Base-by-base conservation (phyloP, 2,329 filamentous ascomycete species). In the Trichoderma polysporum region DNA sequence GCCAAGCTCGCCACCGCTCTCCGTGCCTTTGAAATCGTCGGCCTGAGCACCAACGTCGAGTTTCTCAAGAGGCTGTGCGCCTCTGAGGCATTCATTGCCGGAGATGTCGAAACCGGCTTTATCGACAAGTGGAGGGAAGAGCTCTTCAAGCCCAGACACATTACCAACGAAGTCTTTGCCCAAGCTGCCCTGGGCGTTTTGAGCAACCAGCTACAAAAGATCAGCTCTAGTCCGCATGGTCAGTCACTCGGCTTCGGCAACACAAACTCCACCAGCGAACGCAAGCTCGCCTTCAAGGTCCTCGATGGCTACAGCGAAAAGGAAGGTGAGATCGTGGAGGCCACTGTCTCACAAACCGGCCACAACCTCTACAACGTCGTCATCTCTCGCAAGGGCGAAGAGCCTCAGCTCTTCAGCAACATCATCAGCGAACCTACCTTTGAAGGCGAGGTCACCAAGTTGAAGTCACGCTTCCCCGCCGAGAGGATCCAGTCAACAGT, bases 101-200 rank as follows among this genome's bases (percentile, higher is more conserved):
- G 94, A 9, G 88, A 95, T 22, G 93, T 99, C 15, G 94, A 99
- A 79, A 99, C 95, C 0, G 94, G 94, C 1, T 99, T 97, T 76
- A 98, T 99, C 71, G 90, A 94, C 64, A 97, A 97, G 78, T 91
- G 96, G 80, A 86, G 87, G 68, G 85, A 88, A 12, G 90, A 93
- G 70, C 85, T 99, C 1, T 98, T 98, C 76, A 82, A 83, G 25
- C 84, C 86, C 0, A 79, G 86, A 13, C 76, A 77, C 0, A 85
- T 91, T 37, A 82, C 86, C 22, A 84, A 90, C 50, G 93, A 97
- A 78, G 87, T 93, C 2, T 92, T 93, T 71, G 89, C 90, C 0
- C 95, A 99, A 81, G 94, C 93, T 9, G 94, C 94, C 0, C 83
- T 99, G 10, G 92, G 90, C 9, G 83, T 94, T 71, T 78, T 92